Percentiles rank a stretch among this genome's conserved stretches.
These are phyloP conservation scores for Sedum album DNA, from an alignment of 164 flowering plant genomes.

Conservation along the genomic window DNA sequence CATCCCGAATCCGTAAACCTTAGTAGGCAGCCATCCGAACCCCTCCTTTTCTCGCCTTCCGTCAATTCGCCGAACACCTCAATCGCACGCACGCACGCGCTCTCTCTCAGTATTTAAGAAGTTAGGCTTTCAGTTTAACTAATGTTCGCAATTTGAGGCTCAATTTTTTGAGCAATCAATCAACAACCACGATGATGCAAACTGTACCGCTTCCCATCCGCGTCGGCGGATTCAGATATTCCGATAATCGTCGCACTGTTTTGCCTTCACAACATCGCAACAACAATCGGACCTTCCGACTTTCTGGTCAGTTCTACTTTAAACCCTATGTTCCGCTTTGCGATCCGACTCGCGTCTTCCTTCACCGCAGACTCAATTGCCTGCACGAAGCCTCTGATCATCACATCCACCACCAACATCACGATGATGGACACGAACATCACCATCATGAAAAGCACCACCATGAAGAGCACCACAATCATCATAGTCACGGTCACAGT, in stretches of 20 bases:
- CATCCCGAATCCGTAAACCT: too few species aligned
- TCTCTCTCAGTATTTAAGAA: too few species aligned
- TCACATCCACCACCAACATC: background rate
- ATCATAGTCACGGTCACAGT: constrained; percentile 17
- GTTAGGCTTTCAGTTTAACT: too few species aligned
- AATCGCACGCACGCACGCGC: too few species aligned
- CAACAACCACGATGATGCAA: background rate
- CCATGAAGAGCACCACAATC: constrained; percentile 11
- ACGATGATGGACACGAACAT: background rate
- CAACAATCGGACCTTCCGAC: background rate
- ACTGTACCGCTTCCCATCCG: constrained; percentile 7
- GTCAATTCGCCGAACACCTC: background rate
- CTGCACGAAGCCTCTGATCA: constrained; percentile 8
- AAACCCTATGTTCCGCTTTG: background rate
- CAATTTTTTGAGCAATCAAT: too few species aligned
- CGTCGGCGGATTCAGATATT: background rate
- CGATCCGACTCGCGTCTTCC: background rate
- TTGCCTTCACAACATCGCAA: background rate
- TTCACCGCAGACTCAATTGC: constrained; percentile 11
- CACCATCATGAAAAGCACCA: background rate
- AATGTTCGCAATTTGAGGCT: too few species aligned
- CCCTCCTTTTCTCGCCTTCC: background rate
- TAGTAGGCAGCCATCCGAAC: background rate
- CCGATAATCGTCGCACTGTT: background rate
- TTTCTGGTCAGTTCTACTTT: background rate